phyloP scores from a whole-genome alignment of 805 yeast species.

The Cyberlindnera amylophila region DNA sequence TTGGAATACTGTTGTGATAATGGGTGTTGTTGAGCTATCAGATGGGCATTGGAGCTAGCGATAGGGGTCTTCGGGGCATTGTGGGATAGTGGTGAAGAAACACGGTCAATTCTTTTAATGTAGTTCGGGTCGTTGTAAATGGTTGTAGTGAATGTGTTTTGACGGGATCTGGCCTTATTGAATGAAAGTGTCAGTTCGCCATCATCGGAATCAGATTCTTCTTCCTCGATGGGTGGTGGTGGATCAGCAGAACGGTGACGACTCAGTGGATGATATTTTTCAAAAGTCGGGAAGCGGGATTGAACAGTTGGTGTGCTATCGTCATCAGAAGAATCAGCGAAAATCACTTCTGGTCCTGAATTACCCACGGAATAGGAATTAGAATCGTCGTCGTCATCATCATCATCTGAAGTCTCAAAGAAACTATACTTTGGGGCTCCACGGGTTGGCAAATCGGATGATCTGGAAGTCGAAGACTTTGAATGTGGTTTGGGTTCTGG shows the following conservation, averaged over 20 bases:
- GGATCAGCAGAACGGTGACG: conserved; percentile 2
- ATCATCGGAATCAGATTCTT: conserved; percentile 3
- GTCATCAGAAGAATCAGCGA: conserved; percentile 16
- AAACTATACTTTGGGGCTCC: conserved; percentile 26
- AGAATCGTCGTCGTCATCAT: conserved; percentile 9
- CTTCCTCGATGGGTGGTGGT: conserved; percentile 30
- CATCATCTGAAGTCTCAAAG: conserved; percentile 21
- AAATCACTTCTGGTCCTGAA: conserved; percentile 18
- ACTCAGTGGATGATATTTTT: background rate
- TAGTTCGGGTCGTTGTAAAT: background rate
- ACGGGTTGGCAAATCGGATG: conserved; percentile 17
- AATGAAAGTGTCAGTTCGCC: conserved; percentile 11
- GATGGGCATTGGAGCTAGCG: conserved; percentile 29
- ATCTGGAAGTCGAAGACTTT: background rate
- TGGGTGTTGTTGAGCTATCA: conserved; percentile 14
- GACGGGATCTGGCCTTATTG: conserved; percentile 1
- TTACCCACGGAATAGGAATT: background rate
- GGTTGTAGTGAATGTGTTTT: conserved; percentile 23
- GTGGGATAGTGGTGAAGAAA: conserved; percentile 33
- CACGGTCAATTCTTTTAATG: conserved; percentile 15
- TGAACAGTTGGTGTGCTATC: background rate
- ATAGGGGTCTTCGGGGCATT: conserved; percentile 33
- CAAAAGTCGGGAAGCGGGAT: no score
- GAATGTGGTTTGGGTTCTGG: conserved; percentile 1
- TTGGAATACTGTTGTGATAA: conserved; percentile 27